These are phyloP conservation scores for Hypoxylon trugodes DNA, from an alignment of 495 filamentous ascomycete genomes.

Conservation along the genomic window DNA sequence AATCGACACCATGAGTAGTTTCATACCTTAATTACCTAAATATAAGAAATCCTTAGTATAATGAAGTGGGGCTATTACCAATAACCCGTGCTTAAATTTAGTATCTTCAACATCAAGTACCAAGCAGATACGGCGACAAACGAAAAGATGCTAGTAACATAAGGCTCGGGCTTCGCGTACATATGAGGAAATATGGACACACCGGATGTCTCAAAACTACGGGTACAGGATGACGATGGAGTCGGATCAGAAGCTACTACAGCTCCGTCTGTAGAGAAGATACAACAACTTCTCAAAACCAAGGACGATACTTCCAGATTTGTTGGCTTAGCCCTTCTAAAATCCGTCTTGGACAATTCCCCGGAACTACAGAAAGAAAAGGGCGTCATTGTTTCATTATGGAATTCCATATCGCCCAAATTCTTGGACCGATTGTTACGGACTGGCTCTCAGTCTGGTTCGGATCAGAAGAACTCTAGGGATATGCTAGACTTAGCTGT, in stretches of 20 bases:
- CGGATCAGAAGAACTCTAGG: constrained; percentile 49
- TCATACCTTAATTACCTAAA: no score
- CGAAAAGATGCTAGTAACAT: background rate
- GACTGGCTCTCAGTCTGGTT: constrained; percentile 48
- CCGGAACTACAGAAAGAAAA: constrained; percentile 53
- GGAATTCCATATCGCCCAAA: constrained; percentile 64
- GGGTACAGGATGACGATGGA: constrained; percentile 1
- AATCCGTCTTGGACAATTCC: constrained; percentile 65
- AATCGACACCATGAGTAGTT: no score
- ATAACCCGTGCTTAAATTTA: background rate
- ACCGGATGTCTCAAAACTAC: constrained; percentile 29
- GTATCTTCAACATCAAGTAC: background rate
- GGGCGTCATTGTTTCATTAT: constrained; percentile 48
- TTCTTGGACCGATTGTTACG: constrained; percentile 68
- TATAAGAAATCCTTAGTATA: no score
- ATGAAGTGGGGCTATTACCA: background rate
- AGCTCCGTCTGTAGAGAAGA: constrained; percentile 46
- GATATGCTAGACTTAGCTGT: constrained; percentile 70
- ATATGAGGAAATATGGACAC: constrained; percentile 28
- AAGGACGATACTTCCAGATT: constrained; percentile 72
- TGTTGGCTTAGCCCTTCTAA: constrained; percentile 70
- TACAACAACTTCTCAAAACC: constrained; percentile 58
- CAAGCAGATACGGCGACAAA: background rate
- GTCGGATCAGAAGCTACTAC: constrained; percentile 1
- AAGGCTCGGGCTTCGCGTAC: constrained; percentile 12